Base-by-base conservation (phyloP, 176 grass and related monocot species). In the Dendrocalamus sinicus region DNA sequence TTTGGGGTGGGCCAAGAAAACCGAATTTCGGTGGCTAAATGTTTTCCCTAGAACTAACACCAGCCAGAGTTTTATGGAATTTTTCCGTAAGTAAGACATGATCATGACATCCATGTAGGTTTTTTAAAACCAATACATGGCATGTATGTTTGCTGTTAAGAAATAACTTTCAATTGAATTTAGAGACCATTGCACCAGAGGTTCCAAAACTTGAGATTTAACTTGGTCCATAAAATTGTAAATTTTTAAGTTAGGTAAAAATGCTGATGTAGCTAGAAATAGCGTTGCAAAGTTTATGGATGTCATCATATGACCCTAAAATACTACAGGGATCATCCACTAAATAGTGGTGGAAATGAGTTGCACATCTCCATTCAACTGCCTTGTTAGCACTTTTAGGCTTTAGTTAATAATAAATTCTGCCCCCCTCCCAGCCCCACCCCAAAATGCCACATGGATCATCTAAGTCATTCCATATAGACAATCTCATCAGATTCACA, bases 271-370 rank as follows among this genome's bases (percentile, higher is more conserved):
- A 22, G 44, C 40, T 85, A 70, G 62, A 75, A 75, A 46, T 28
- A 24, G 13, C 73, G 12, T 22, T 28, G 12, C 9, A 41, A 64
- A 89, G 67, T 20, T 63, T 26, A 35, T 23, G 8, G 41, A 60
- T 32, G 50, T 9, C 17, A 68, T 76, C 52, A 85, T 28, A 7
- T 58, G 22, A 14, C 41, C 9, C 41, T 44, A 60, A 76, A 82
- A 48, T 61, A 48, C 41, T 12, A 10, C 19, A 57, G 30, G 3
- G 3, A 58, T 30, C 53, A 10, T 69, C 9, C 26, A 69, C 24
- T 82, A 20, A n/a, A 60, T 60, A 43, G n/a, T 74, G 22, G 58
- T 68, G 26, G 39, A 73, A 67, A 80, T 63, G 35, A 40, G 44
- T 58, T 74, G 43, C 15, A 37, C 37, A 54, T 15, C 11, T 50